These are phyloP conservation scores for Passalora sequoiae DNA, from an alignment of 2,329 filamentous ascomycete genomes.

Conservation along the genomic window DNA sequence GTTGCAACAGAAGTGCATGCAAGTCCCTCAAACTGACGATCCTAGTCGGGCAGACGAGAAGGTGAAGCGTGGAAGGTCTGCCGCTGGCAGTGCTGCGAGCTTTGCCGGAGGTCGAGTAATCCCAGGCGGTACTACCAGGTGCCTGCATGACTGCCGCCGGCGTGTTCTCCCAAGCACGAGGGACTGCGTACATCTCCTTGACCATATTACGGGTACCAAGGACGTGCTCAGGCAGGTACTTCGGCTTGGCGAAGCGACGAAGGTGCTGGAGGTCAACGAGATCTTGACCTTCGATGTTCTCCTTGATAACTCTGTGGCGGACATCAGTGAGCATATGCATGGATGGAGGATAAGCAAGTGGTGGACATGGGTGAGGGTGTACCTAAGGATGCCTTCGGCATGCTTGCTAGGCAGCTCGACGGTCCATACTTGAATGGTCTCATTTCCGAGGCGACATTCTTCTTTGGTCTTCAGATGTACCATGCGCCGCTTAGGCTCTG, in stretches of 20 bases:
- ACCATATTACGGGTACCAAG: constrained; percentile 29
- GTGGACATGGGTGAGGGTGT: constrained; percentile 23
- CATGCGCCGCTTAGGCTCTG: constrained; percentile 29
- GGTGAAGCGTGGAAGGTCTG: constrained; percentile 40
- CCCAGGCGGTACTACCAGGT: constrained; percentile 39
- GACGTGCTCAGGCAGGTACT: constrained; percentile 34
- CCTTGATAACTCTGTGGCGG: constrained; percentile 41
- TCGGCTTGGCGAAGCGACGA: constrained; percentile 65
- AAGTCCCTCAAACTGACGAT: constrained; percentile 53
- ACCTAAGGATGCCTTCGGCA: constrained; percentile 70
- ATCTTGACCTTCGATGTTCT: constrained; percentile 41
- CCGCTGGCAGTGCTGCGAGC: constrained; percentile 47
- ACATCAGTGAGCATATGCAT: constrained; percentile 25
- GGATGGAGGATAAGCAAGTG: background rate
- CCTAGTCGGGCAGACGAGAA: constrained; percentile 49
- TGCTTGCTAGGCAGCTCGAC: constrained; percentile 66
- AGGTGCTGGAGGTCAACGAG: constrained; percentile 53
- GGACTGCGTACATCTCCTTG: constrained; percentile 33
- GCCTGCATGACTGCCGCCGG: constrained; percentile 29
- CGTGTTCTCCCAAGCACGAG: constrained; percentile 31
- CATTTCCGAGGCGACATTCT: constrained; percentile 45
- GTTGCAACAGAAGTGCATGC: constrained; percentile 34
- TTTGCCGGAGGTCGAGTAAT: constrained; percentile 56
- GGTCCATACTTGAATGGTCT: constrained; percentile 59
- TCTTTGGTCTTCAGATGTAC: constrained; percentile 46